Conservation (phyloP, 345 rosid genomes). For the Passiflora organensis region DNA sequence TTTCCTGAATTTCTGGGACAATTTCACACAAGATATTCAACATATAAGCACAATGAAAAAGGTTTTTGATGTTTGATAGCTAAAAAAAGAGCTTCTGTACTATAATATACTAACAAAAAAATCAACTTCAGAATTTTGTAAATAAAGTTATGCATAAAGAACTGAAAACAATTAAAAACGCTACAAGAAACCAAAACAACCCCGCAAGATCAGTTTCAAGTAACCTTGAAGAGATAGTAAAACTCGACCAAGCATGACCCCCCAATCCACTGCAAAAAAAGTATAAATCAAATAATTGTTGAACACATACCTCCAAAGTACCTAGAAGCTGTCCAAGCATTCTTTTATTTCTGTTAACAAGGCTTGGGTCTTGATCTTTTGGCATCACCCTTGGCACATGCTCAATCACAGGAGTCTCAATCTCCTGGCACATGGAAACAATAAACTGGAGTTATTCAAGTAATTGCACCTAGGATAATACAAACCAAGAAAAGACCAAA, state of each 20-base stretch:
- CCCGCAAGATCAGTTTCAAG: neutral
- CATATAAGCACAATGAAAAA: conserved; percentile 2
- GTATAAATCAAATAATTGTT: conserved; percentile 1
- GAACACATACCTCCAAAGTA: conserved; percentile 76
- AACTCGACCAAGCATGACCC: too few relatives aligned
- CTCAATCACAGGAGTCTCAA: conserved; percentile 43
- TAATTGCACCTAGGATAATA: too few relatives aligned
- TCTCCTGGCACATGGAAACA: conserved; percentile 38
- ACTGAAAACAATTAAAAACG: neutral
- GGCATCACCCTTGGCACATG: conserved; percentile 85
- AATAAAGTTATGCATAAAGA: too few relatives aligned
- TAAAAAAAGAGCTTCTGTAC: too few relatives aligned
- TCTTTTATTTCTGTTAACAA: conserved; percentile 88
- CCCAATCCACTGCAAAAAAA: too few relatives aligned
- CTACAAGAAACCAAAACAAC: neutral
- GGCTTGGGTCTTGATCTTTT: conserved; percentile 85
- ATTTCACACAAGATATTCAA: conserved; percentile 3
- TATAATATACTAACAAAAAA: neutral
- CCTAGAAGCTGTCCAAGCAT: conserved; percentile 96
- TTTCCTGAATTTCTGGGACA: conserved; percentile 80
- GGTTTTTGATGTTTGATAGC: too few relatives aligned
- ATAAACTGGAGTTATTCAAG: neutral
- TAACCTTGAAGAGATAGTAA: too few relatives aligned
- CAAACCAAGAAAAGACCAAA: neutral
- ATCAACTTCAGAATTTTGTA: neutral